phyloP scores from a whole-genome alignment of 495 filamentous ascomycete species.

The Lepidopterella palustris region DNA sequence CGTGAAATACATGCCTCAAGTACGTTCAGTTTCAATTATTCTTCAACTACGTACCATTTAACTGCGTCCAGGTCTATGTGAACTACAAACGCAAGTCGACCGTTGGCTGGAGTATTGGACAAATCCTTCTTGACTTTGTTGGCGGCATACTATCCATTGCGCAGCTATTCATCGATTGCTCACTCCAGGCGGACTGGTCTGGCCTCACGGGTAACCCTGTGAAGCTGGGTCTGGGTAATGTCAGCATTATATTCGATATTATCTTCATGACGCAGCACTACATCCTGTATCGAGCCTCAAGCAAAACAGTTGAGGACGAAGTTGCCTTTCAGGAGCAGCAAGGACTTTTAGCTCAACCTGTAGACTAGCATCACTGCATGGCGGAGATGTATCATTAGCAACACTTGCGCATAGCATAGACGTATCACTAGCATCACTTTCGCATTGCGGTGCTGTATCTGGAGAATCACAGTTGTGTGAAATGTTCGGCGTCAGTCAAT shows the following conservation, averaged over 20 bases:
- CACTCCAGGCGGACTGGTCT: conserved; percentile 77
- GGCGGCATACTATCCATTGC: conserved; percentile 77
- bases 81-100: conserved; percentile 83
- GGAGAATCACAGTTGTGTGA: no score
- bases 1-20: conserved; percentile 89
- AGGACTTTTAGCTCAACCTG: neutral
- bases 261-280: conserved; percentile 88
- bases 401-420: no score
- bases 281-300: conserved; percentile 34
- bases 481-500: no score
- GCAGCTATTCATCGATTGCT: conserved; percentile 79
- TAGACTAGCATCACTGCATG: no score
- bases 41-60: neutral
- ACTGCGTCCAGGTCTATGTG: conserved; percentile 36
- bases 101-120: conserved; percentile 75
- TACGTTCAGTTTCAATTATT: conserved; percentile 18
- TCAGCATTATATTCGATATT: conserved; percentile 78
- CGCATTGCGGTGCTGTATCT: no score
- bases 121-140: conserved; percentile 76
- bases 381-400: no score
- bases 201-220: conserved; percentile 87
- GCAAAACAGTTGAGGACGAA: conserved; percentile 10
- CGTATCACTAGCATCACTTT: no score
- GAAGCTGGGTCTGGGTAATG: conserved; percentile 77
- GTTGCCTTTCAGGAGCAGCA: neutral